A percentile compares a stretch with the other conserved stretches of the same genome.
Evolutionary conservation across 257 asterid genomes (phyloP).

Genomic region (Prunella vulgaris): DNA sequence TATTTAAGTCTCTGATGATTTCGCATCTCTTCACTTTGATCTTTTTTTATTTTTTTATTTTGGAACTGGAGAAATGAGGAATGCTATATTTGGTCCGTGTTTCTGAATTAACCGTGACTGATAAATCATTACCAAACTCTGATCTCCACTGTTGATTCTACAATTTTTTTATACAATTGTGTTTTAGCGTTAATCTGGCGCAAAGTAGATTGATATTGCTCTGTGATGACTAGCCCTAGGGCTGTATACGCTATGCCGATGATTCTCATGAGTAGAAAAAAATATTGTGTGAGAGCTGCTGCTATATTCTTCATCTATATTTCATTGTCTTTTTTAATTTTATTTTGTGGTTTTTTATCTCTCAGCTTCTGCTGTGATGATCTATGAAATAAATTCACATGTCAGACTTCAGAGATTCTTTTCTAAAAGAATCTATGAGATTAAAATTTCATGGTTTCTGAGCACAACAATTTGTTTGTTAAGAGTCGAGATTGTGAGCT

Average conservation of each 20-base stretch:
- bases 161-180: not conserved
- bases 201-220: slow-evolving; percentile 4
- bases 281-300: slow-evolving; percentile 19
- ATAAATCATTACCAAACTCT: slow-evolving; percentile 42
- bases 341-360: not conserved
- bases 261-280: not conserved
- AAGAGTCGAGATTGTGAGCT: too few relatives aligned
- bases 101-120: slow-evolving; percentile 59
- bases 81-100: slow-evolving; percentile 60
- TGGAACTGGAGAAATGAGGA: slow-evolving; percentile 46
- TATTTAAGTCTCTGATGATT: slow-evolving; percentile 87
- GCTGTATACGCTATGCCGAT: slow-evolving; percentile 63
- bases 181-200: not conserved
- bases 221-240: slow-evolving; percentile 42
- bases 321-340: not conserved
- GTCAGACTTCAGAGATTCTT: slow-evolving; percentile 78
- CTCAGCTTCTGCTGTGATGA: slow-evolving; percentile 46
- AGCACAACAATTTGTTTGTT: slow-evolving; percentile 31
- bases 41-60: not conserved
- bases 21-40: not conserved
- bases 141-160: slow-evolving; percentile 30
- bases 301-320: not conserved
- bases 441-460: slow-evolving; percentile 39
- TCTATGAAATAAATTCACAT: slow-evolving; percentile 43
- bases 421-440: slow-evolving; percentile 39